These are phyloP conservation scores for Saksenaea oblongispora DNA, from an alignment of 371 early-diverging fungal species.

Conservation along the genomic window DNA sequence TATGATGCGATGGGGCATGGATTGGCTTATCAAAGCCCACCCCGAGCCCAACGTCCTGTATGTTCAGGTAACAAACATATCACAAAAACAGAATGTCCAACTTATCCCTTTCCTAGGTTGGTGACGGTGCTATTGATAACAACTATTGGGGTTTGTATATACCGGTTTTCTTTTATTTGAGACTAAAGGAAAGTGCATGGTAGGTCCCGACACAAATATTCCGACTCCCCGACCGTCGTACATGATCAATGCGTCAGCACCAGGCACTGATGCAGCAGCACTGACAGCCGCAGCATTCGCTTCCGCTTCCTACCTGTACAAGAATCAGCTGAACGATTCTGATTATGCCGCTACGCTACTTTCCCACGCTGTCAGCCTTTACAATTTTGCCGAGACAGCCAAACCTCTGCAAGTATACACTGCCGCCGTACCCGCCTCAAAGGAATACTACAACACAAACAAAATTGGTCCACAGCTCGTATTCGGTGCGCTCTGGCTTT, in stretches of 20 bases:
- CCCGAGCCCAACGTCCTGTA: slow-evolving; percentile 43
- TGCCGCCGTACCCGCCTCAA: slow-evolving; percentile 38
- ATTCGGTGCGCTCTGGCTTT: slow-evolving; percentile 62
- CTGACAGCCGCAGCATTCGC: slow-evolving; percentile 64
- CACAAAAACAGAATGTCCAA: neutral
- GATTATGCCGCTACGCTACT: slow-evolving; percentile 41
- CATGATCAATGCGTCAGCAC: slow-evolving; percentile 40
- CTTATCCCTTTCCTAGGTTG: slow-evolving; percentile 20
- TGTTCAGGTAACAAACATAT: slow-evolving; percentile 24
- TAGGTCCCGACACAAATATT: slow-evolving; percentile 50
- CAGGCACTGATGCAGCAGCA: slow-evolving; percentile 66
- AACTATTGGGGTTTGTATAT: slow-evolving; percentile 43
- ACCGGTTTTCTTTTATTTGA: neutral
- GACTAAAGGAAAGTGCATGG: neutral
- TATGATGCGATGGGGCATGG: slow-evolving; percentile 66
- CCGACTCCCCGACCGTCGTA: slow-evolving; percentile 60
- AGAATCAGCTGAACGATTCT: slow-evolving; percentile 49
- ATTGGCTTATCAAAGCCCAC: slow-evolving; percentile 62
- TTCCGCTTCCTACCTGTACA: slow-evolving; percentile 58
- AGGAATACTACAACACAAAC: slow-evolving; percentile 51
- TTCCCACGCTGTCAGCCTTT: slow-evolving; percentile 41
- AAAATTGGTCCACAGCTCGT: slow-evolving; percentile 50
- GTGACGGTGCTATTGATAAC: slow-evolving; percentile 34
- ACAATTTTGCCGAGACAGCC: slow-evolving; percentile 40
- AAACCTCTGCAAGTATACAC: slow-evolving; percentile 44